phyloP scores from a whole-genome alignment of 345 rosid species.

The Ailanthus altissimus region DNA sequence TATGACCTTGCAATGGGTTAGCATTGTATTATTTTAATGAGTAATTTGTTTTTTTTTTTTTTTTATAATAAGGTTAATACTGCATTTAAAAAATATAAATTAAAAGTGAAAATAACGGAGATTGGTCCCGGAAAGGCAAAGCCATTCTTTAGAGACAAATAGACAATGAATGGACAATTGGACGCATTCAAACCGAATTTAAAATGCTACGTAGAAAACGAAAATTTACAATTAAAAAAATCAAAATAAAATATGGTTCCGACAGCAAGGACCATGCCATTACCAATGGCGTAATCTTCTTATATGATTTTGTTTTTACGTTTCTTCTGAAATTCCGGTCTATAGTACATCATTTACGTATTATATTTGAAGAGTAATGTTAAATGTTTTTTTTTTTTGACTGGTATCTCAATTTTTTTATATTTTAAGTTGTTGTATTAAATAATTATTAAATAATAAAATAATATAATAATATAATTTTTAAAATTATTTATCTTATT shows the following conservation, averaged over 20 bases:
- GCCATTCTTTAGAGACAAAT: not conserved
- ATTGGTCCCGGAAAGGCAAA: conserved; percentile 5
- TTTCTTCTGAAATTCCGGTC: too few relatives aligned
- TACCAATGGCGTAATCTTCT: not conserved
- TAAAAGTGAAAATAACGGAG: not conserved
- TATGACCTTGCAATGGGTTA: not conserved
- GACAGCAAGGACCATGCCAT: conserved; percentile 8
- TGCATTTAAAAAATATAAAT: not conserved
- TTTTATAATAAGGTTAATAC: not conserved
- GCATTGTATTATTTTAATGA: not conserved
- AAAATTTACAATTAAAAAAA: too few relatives aligned
- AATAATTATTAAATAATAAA: too few relatives aligned
- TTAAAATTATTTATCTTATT: too few relatives aligned
- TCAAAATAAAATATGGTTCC: not conserved
- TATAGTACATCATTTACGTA: too few relatives aligned
- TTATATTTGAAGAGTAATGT: too few relatives aligned
- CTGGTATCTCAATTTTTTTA: too few relatives aligned
- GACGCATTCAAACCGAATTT: conserved; percentile 21
- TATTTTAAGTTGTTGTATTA: too few relatives aligned
- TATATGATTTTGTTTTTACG: too few relatives aligned
- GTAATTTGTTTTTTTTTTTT: not conserved
- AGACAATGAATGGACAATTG: conserved; percentile 20
- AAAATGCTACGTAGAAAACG: conserved; percentile 11
- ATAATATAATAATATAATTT: too few relatives aligned
- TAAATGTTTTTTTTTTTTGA: too few relatives aligned